Base-by-base conservation (phyloP, 1,284 basidiomycete genomes). In the Ustilago hordei region DNA sequence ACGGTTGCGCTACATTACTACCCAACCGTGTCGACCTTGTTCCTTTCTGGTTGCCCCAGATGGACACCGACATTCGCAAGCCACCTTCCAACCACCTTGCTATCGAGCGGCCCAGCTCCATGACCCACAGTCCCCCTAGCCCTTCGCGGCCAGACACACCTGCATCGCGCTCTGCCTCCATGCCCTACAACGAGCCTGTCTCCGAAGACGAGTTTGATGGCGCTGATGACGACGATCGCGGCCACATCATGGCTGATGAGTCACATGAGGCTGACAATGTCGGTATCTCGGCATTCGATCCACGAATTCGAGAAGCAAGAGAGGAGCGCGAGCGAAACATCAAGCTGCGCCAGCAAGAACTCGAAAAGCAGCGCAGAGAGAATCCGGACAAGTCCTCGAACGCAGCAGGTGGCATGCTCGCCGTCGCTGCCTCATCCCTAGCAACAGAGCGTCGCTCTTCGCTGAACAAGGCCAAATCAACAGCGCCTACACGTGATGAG, bases 31-130 rank as follows among this genome's bases (percentile, higher is more conserved):
- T 98, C 62, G 94, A 98, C 84, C 90, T 99, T n/a, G 93, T 99
- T 17, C 96, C 96, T 4, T 99, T 98, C 90, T 99, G 96, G 96
- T 91, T 98, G 4, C 95, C 95, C 6, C 95, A 96, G 86, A 88
- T 88, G 87, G 87, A 96, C 92, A 94, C 85, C 63, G 91, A 87
- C 41, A 75, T 75, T 35, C 79, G 80, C 75, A 81, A 77, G 60
- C 73, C 78, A 8, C 71, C 77, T 17, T 74, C 71, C 61, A 75
- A 75, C 60, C 70, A 79, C 66, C 73, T 85, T 3, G 72, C 80
- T 28, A 83, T 86, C 36, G 83, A 82, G 67, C 72, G 85, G 31
- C 85, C 85, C 31, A 41, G 69, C 54, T 75, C 75, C 8, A 55
- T 70, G 5, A 34, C 56, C 2, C 69, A 67, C 54, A 69, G 68